phyloP scores from a whole-genome alignment of 1,284 basidiomycete genomes.

The Boletus smithii region DNA sequence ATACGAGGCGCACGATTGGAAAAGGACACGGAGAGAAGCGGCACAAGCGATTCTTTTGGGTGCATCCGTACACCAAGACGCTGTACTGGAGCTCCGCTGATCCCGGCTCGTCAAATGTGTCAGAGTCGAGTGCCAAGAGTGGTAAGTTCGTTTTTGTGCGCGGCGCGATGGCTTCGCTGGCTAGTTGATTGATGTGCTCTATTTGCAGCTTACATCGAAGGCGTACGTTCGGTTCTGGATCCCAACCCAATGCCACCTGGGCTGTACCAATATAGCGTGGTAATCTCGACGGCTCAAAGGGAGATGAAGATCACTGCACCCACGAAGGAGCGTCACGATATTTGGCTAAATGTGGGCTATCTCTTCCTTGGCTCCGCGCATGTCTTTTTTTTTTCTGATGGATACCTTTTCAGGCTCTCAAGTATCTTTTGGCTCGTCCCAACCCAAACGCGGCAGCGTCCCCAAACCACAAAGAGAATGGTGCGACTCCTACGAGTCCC shows the following conservation, averaged over 20 bases:
- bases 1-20: slow-evolving; percentile 88
- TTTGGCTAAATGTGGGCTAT: slow-evolving; percentile 82
- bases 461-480: slow-evolving; percentile 40
- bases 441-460: slow-evolving; percentile 42
- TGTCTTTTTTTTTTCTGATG: slow-evolving; percentile 10
- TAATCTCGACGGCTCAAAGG: slow-evolving; percentile 88
- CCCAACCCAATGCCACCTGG: slow-evolving; percentile 92
- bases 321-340: slow-evolving; percentile 91
- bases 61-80: slow-evolving; percentile 98
- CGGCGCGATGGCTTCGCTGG: slow-evolving; percentile 6
- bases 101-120: slow-evolving; percentile 82
- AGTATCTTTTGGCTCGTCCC: slow-evolving; percentile 78
- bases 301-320: slow-evolving; percentile 98
- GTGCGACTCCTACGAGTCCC: slow-evolving; percentile 50
- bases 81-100: slow-evolving; percentile 96
- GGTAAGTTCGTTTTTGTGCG: slow-evolving; percentile 54
- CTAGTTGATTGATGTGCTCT: slow-evolving; percentile 14
- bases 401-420: slow-evolving; percentile 60
- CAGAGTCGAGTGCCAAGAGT: slow-evolving; percentile 94
- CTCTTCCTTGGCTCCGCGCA: slow-evolving; percentile 2
- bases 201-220: slow-evolving; percentile 88
- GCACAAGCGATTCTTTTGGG: slow-evolving; percentile 98
- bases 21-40: slow-evolving; percentile 88
- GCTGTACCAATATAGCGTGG: slow-evolving; percentile 87
- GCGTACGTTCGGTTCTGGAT: slow-evolving; percentile 86